phyloP scores from a whole-genome alignment of 768 basidiomycete genomes.

The Macrolepiota albuminosa region DNA sequence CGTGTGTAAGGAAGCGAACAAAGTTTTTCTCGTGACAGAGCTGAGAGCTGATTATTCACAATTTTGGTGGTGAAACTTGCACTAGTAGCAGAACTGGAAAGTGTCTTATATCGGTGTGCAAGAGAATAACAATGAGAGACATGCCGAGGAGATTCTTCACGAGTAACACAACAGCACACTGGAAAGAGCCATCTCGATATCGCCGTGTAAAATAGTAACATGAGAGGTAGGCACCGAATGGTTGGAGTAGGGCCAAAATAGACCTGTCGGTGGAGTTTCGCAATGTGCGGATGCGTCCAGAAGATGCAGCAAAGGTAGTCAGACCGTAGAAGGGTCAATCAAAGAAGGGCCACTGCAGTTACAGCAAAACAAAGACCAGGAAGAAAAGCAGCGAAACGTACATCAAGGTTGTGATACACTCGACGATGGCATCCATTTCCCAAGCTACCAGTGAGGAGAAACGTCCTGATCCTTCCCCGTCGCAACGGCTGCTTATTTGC shows the following conservation, averaged over 20 bases:
- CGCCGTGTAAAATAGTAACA: background rate
- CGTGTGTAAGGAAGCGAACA: background rate
- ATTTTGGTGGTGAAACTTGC: background rate
- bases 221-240: background rate
- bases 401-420: background rate
- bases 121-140: no score
- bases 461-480: background rate
- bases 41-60: background rate
- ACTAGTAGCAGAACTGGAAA: background rate
- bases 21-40: background rate
- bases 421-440: conserved; percentile 3
- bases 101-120: no score
- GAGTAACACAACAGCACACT: no score
- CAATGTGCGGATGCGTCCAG: background rate
- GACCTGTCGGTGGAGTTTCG: background rate
- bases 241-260: background rate
- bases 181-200: background rate
- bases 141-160: no score
- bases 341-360: background rate
- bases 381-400: background rate
- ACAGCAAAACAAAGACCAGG: background rate
- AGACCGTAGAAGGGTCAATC: background rate
- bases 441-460: background rate
- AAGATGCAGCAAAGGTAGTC: background rate
- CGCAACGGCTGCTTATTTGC: background rate